Conservation (phyloP, 345 rosid species). For the Anastatica hierochuntica region DNA sequence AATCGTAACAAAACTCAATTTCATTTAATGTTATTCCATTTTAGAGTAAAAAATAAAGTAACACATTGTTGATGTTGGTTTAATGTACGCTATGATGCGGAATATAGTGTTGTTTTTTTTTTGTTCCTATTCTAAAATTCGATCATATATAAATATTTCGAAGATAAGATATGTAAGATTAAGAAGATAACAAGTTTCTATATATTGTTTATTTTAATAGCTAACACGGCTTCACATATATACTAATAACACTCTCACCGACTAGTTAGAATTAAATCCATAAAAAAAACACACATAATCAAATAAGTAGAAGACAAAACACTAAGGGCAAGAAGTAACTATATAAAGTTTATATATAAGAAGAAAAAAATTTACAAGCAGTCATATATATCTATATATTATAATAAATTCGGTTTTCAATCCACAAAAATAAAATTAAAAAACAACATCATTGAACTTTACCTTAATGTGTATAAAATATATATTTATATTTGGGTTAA, state of each 20-base stretch:
- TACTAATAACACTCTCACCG: not conserved
- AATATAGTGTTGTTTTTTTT: no score
- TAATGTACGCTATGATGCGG: no score
- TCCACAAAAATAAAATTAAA: constrained; percentile 15
- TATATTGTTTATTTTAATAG: no score
- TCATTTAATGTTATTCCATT: no score
- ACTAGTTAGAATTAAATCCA: not conserved
- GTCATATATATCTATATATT: constrained; percentile 24
- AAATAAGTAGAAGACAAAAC: not conserved
- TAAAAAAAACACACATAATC: not conserved
- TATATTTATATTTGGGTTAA: constrained; percentile 4
- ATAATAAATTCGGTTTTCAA: constrained; percentile 12
- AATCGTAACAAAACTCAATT: no score
- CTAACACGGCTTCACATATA: not conserved
- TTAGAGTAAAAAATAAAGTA: no score
- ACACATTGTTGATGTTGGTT: no score
- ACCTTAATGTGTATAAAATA: constrained; percentile 7
- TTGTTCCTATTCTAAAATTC: no score
- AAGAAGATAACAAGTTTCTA: no score
- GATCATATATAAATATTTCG: no score
- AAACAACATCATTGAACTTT: constrained; percentile 19
- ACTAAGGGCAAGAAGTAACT: constrained; percentile 4
- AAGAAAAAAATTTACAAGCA: constrained; percentile 31
- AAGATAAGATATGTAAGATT: no score
- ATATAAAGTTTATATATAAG: constrained; percentile 11